Evolutionary conservation across 1,284 basidiomycete genomes (phyloP).

Genomic region (Apiotrichum laibachii): DNA sequence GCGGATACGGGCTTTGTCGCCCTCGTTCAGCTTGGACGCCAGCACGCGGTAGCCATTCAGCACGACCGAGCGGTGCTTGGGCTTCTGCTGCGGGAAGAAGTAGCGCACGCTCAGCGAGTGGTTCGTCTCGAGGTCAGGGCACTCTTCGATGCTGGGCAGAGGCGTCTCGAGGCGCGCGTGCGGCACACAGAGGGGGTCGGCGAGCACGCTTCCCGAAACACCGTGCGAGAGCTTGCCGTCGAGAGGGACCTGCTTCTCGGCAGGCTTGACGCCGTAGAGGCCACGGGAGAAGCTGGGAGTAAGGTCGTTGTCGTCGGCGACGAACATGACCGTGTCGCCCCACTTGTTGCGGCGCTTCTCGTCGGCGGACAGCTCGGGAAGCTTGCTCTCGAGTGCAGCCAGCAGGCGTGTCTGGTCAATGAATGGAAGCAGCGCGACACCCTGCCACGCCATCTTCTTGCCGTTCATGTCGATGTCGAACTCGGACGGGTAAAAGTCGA

Average conservation of each 20-base stretch:
- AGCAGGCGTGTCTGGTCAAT: slow-evolving; percentile 84
- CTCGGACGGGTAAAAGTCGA: slow-evolving; percentile 90
- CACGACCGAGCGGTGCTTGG: slow-evolving; percentile 80
- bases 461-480: slow-evolving; percentile 99
- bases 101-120: slow-evolving; percentile 82
- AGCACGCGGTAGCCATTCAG: slow-evolving; percentile 70
- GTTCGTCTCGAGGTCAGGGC: slow-evolving; percentile 79
- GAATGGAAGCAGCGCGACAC: slow-evolving; percentile 92
- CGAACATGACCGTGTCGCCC: slow-evolving; percentile 82
- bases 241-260: slow-evolving; percentile 61
- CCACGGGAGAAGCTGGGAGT: slow-evolving; percentile 77
- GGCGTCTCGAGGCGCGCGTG: slow-evolving; percentile 86
- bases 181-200: slow-evolving; percentile 86
- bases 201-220: slow-evolving; percentile 72
- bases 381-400: slow-evolving; percentile 73
- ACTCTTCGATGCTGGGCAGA: slow-evolving; percentile 51
- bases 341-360: slow-evolving; percentile 80
- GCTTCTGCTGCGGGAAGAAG: slow-evolving; percentile 81
- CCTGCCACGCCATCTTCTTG: slow-evolving; percentile 99
- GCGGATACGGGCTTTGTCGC: slow-evolving; percentile 68
- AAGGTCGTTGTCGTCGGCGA: slow-evolving; percentile 77
- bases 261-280: slow-evolving; percentile 80
- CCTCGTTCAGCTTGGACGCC: slow-evolving; percentile 62
- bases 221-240: slow-evolving; percentile 71
- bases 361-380: slow-evolving; percentile 71